Conservation (phyloP, 2,329 filamentous ascomycete genomes). For the Pseudophaeomoniella oleicola region DNA sequence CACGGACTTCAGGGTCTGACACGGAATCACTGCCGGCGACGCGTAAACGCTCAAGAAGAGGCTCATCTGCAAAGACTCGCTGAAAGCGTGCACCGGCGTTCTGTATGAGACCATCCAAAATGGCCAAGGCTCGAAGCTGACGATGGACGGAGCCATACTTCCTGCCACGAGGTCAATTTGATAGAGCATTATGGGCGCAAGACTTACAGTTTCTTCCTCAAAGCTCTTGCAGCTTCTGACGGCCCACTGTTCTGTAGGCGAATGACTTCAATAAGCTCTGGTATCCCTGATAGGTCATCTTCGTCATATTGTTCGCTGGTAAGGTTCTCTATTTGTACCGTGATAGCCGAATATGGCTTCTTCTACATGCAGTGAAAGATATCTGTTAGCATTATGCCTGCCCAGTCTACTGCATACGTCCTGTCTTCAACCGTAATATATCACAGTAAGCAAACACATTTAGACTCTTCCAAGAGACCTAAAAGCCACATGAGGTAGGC, state of each 20-base stretch:
- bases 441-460: too few species aligned
- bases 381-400: neutral
- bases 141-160: slow-evolving; percentile 95
- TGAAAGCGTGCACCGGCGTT: slow-evolving; percentile 85
- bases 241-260: slow-evolving; percentile 77
- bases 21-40: slow-evolving; percentile 74
- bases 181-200: slow-evolving; percentile 6
- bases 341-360: slow-evolving; percentile 87
- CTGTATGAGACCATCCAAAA: slow-evolving; percentile 86
- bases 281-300: slow-evolving; percentile 81
- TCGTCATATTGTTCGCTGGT: slow-evolving; percentile 82
- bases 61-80: slow-evolving; percentile 71
- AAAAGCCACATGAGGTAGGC: too few species aligned
- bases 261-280: slow-evolving; percentile 88
- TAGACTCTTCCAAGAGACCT: too few species aligned
- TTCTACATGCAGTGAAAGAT: slow-evolving; percentile 25
- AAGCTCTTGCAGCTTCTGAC: slow-evolving; percentile 73
- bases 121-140: slow-evolving; percentile 73
- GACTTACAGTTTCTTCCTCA: slow-evolving; percentile 80
- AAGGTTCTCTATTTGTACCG: slow-evolving; percentile 78
- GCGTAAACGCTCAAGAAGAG: slow-evolving; percentile 76
- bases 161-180: too few species aligned
- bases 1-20: slow-evolving; percentile 71
- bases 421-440: too few species aligned
- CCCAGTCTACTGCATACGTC: too few species aligned